Conservation (phyloP, 805 yeast genomes). For the Cyberlindnera galapagoensis region DNA sequence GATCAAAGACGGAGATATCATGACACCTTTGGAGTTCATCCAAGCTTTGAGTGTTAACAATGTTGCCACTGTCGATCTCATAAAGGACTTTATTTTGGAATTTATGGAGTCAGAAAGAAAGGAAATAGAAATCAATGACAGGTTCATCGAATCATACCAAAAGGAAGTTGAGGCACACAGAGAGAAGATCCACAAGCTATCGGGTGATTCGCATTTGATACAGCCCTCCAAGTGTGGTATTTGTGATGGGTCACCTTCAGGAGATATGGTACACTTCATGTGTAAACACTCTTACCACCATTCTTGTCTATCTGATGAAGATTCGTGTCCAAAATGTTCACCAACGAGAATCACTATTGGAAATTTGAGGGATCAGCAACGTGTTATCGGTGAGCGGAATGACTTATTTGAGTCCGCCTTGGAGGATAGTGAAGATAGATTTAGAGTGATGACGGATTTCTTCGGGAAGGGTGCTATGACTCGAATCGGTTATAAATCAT, state of each 20-base stretch:
- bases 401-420: constrained; percentile 59
- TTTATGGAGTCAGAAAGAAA: constrained; percentile 51
- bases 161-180: constrained; percentile 54
- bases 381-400: constrained; percentile 51
- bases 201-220: constrained; percentile 32
- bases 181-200: constrained; percentile 44
- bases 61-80: constrained; percentile 62
- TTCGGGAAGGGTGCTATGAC: constrained; percentile 87
- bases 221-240: constrained; percentile 23
- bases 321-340: constrained; percentile 69
- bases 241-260: constrained; percentile 43
- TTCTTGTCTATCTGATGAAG: constrained; percentile 57
- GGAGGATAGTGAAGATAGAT: constrained; percentile 46
- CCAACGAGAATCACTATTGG: constrained; percentile 63
- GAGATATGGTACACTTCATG: constrained; percentile 77
- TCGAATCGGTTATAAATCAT: constrained; percentile 11
- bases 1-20: constrained; percentile 43
- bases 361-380: constrained; percentile 52
- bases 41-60: constrained; percentile 57
- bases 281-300: constrained; percentile 87
- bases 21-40: constrained; percentile 75
- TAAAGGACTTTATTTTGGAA: constrained; percentile 61
- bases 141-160: constrained; percentile 61
- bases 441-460: constrained; percentile 72
- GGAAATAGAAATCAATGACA: constrained; percentile 64